These are phyloP conservation scores for Talaromyces sp. DNA, from an alignment of 2,329 filamentous ascomycete genomes.

Conservation along the genomic window DNA sequence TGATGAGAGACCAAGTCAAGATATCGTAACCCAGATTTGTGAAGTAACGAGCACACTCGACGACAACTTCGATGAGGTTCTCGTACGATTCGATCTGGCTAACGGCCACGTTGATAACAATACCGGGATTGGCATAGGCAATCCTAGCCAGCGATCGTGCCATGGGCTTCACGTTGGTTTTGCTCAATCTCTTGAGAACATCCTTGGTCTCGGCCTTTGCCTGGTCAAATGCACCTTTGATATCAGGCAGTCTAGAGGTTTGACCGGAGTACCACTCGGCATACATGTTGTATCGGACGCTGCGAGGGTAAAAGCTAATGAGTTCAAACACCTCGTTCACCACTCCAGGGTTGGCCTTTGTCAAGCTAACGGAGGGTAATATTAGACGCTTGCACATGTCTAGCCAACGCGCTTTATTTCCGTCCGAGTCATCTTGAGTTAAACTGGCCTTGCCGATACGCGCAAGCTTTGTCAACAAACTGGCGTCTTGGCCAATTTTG, in stretches of 20 bases:
- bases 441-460: constrained; percentile 80
- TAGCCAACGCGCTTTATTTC: constrained; percentile 78
- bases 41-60: constrained; percentile 93
- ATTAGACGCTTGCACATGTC: constrained; percentile 80
- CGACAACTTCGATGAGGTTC: constrained; percentile 91
- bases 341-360: constrained; percentile 78
- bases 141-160: constrained; percentile 87
- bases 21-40: constrained; percentile 92
- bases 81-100: constrained; percentile 91
- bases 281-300: constrained; percentile 83
- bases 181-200: constrained; percentile 84
- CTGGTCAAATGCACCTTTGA: constrained; percentile 75
- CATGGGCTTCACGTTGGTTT: constrained; percentile 83
- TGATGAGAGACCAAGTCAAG: constrained; percentile 88
- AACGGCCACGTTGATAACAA: constrained; percentile 87
- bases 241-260: constrained; percentile 73
- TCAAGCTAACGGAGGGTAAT: constrained; percentile 85
- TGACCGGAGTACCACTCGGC: constrained; percentile 87
- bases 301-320: constrained; percentile 74
- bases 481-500: constrained; percentile 82
- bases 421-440: constrained; percentile 66
- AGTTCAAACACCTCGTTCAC: constrained; percentile 87
- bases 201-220: constrained; percentile 79
- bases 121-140: constrained; percentile 85
- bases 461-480: constrained; percentile 78